These are phyloP conservation scores for Rhizopogon sp. DNA, from an alignment of 768 basidiomycete species.

Conservation along the genomic window DNA sequence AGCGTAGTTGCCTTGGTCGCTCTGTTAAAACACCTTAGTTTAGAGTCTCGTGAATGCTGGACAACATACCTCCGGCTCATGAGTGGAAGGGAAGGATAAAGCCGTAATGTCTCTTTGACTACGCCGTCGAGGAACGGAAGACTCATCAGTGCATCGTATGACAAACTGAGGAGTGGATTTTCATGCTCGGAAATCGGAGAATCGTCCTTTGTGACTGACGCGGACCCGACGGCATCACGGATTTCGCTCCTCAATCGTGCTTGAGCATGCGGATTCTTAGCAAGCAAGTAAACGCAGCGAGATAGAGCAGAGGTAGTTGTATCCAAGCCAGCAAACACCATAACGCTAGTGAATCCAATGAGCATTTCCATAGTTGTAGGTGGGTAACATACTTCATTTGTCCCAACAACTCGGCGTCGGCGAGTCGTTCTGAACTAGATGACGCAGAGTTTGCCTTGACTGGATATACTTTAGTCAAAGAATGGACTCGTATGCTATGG, in stretches of 20 bases:
- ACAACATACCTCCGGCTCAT: constrained; percentile 20
- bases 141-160: constrained; percentile 28
- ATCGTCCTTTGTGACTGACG: constrained; percentile 9
- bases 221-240: constrained; percentile 17
- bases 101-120: constrained; percentile 28
- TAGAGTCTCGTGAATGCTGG: background rate
- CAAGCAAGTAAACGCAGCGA: constrained; percentile 9
- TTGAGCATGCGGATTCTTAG: constrained; percentile 5
- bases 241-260: background rate
- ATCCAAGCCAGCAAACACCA: constrained; percentile 13
- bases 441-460: constrained; percentile 17
- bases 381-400: constrained; percentile 18
- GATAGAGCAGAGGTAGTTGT: constrained; percentile 14
- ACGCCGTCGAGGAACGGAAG: constrained; percentile 37
- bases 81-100: constrained; percentile 7
- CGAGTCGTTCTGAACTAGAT: constrained; percentile 13
- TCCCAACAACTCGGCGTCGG: constrained; percentile 18
- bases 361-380: too few relatives aligned
- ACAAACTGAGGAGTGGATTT: constrained; percentile 1
- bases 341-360: constrained; percentile 6
- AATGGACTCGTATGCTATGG: background rate
- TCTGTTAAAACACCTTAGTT: background rate
- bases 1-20: too few relatives aligned
- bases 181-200: constrained; percentile 10
- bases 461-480: background rate